Evolutionary conservation across 2,329 filamentous ascomycete genomes (phyloP).

Genomic region (Cryphonectria radicalis): DNA sequence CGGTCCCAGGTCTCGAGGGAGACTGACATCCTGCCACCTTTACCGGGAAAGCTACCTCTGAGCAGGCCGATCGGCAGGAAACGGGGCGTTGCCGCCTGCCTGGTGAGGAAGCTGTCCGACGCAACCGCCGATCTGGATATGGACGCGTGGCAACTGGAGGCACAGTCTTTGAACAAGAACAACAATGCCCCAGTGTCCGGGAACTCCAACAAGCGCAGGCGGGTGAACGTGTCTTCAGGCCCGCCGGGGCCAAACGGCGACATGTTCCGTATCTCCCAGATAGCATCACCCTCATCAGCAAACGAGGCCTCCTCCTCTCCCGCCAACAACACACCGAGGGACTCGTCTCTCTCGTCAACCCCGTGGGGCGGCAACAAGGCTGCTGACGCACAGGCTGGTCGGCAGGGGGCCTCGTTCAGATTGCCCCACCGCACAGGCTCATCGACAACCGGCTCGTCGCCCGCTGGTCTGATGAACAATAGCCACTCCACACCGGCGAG

Average conservation of each 20-base stretch:
- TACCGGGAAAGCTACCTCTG: conserved; percentile 52
- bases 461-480: conserved; percentile 11
- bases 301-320: conserved; percentile 15
- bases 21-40: conserved; percentile 44
- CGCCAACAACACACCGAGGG: conserved; percentile 9
- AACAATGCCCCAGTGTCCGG: not conserved
- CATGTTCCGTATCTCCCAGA: conserved; percentile 6
- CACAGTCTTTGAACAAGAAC: not conserved
- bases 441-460: conserved; percentile 24
- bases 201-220: conserved; percentile 27
- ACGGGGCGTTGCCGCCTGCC: conserved; percentile 46
- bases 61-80: conserved; percentile 48
- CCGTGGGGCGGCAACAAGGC: not conserved
- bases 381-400: not conserved
- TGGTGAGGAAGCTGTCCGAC: not conserved
- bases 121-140: not conserved
- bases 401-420: conserved; percentile 4
- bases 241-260: conserved; percentile 1
- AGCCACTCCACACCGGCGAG: conserved; percentile 18
- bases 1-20: conserved; percentile 49
- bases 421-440: conserved; percentile 24
- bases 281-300: not conserved
- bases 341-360: conserved; percentile 16
- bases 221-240: conserved; percentile 20
- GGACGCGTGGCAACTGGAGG: not conserved